Conservation (phyloP, 1,139 yeast species). For the Sugiyamaella japonica region DNA sequence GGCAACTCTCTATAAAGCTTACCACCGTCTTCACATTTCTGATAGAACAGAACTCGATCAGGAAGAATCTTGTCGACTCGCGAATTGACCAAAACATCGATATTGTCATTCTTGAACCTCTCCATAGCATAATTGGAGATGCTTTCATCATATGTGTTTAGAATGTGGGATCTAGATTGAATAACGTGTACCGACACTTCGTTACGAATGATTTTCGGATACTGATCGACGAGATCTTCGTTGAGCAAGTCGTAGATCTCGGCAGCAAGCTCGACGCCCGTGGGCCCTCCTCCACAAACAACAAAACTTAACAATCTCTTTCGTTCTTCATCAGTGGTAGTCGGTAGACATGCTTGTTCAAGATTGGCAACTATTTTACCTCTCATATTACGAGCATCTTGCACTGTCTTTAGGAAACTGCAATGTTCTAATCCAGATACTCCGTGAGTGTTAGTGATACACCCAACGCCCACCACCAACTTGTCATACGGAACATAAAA, state of each 20-base stretch:
- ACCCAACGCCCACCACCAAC: slow-evolving; percentile 63
- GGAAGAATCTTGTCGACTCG: slow-evolving; percentile 57
- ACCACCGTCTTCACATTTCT: slow-evolving; percentile 45
- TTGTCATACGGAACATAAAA: slow-evolving; percentile 67
- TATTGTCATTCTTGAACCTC: slow-evolving; percentile 57
- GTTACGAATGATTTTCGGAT: slow-evolving; percentile 58
- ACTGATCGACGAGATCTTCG: slow-evolving; percentile 55
- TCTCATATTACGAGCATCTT: slow-evolving; percentile 59
- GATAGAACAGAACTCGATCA: slow-evolving; percentile 55
- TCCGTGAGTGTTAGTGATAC: slow-evolving; percentile 64
- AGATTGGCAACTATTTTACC: slow-evolving; percentile 53
- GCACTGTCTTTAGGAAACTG: slow-evolving; percentile 61
- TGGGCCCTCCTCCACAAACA: slow-evolving; percentile 71
- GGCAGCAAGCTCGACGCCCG: slow-evolving; percentile 70
- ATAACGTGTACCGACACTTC: slow-evolving; percentile 62
- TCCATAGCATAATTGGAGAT: slow-evolving; percentile 62
- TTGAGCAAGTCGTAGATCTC: slow-evolving; percentile 60
- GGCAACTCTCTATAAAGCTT: slow-evolving; percentile 51
- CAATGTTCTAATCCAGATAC: slow-evolving; percentile 62
- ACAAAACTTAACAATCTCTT: slow-evolving; percentile 59
- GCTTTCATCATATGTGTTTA: slow-evolving; percentile 62
- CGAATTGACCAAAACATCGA: slow-evolving; percentile 59
- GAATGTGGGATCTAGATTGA: slow-evolving; percentile 62
- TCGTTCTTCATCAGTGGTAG: slow-evolving; percentile 59
- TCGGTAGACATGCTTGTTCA: slow-evolving; percentile 61